Base-by-base conservation (phyloP, 148 eudicot species). In the Amaranthus cruentus region DNA sequence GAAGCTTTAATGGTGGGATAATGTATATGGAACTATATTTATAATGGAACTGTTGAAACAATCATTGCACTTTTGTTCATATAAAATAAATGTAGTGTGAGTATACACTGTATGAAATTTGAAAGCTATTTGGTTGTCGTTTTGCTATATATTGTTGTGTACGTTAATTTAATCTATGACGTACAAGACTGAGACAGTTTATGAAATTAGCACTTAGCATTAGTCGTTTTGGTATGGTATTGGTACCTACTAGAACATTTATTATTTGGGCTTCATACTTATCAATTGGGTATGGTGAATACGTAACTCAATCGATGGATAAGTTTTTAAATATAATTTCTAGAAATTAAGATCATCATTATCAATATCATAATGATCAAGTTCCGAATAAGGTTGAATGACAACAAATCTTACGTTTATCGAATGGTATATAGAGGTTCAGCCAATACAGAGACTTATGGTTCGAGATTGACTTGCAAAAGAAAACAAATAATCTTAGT, bases 41-140 rank as follows among this genome's bases (percentile, higher is more conserved):
- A 54, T 63, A 38, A 64, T 79, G 58, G 21, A 75, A 59, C 76
- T 67, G 70, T 53, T 76, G 48, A 71, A 76, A 75, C 78, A 79
- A 79, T 79, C 75, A 79, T 79, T 79, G 79, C 79, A 2, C 66
- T 62, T 70, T 42, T 55, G 56, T 28, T 28, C 55, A 57, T 50
- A 57, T 57, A n/a, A 44, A 61, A 69, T 51, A 0, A 28, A 28
- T 18, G 18, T 18, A 18, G 18, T 18, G 18, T 0, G 18, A 18
- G 18, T 18, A 18, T 18, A 18, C 18, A 18, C 18, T 18, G 18
- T 18, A 18, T 15, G 51, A 61, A 59, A 47, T 54, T 70, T 76
- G 69, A 69, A 60, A 69, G 79, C 79, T 69, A 76, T 69, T 14
- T 57, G 61, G 15, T 50, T 76, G 78, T 76, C 78, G 9, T 43